Conservation (phyloP, 1,284 basidiomycete species). For the Peniophora sp. region DNA sequence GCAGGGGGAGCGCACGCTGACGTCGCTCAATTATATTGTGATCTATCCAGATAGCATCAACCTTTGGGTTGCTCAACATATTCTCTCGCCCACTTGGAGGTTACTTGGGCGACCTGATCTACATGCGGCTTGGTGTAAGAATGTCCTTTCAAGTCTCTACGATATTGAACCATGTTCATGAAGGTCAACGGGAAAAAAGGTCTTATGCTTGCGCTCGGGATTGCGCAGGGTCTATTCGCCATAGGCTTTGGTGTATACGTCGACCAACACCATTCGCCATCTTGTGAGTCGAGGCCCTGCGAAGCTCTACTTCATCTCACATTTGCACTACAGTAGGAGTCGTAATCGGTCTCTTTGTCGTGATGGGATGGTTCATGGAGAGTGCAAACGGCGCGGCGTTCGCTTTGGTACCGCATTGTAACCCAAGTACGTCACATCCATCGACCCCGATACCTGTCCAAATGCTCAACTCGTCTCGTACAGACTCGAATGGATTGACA, state of each 20-base stretch:
- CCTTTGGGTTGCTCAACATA: conserved; percentile 47
- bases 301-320: background rate
- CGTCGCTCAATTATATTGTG: no score
- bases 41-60: conserved; percentile 24
- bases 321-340: conserved; percentile 14
- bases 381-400: conserved; percentile 48
- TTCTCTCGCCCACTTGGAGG: conserved; percentile 48
- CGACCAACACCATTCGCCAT: conserved; percentile 21
- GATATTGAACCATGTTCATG: no score
- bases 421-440: conserved; percentile 1
- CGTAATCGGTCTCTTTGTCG: conserved; percentile 21
- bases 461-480: background rate
- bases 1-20: no score
- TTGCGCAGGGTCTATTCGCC: conserved; percentile 34
- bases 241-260: conserved; percentile 43
- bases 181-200: conserved; percentile 41
- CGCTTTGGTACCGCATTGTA: conserved; percentile 43
- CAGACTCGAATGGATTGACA: background rate
- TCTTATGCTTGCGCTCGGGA: conserved; percentile 34
- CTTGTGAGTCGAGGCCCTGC: conserved; percentile 10
- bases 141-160: background rate
- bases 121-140: conserved; percentile 31
- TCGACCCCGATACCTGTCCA: conserved; percentile 15
- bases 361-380: conserved; percentile 35
- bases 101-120: conserved; percentile 42